Conservation (phyloP, 371 early-diverging fungal species). For the Smittium culicis region DNA sequence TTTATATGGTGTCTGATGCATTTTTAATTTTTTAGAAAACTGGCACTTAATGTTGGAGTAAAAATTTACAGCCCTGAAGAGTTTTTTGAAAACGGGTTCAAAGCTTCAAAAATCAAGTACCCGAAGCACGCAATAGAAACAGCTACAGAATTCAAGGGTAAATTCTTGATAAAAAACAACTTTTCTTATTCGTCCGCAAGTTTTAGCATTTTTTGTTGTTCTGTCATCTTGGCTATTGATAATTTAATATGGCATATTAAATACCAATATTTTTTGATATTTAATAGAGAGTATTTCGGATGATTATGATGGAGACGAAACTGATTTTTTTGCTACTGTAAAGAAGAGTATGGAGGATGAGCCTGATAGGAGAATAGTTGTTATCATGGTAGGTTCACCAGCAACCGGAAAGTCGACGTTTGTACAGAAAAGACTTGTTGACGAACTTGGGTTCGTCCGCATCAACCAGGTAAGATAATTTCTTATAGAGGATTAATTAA, state of each 20-base stretch:
- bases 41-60: slow-evolving; percentile 3
- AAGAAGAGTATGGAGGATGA: neutral
- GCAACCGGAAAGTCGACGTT: slow-evolving; percentile 14
- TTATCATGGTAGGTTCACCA: slow-evolving; percentile 11
- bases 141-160: neutral
- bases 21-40: slow-evolving; percentile 8
- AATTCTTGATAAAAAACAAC: neutral
- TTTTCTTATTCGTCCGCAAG: neutral
- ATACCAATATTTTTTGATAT: neutral
- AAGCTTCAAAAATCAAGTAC: neutral
- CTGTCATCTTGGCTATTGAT: neutral
- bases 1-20: too few relatives aligned
- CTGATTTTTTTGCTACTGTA: neutral
- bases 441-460: slow-evolving; percentile 1
- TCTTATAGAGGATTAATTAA: neutral
- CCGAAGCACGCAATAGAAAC: slow-evolving; percentile 6
- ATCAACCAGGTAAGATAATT: slow-evolving; percentile 11
- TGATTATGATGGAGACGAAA: slow-evolving; percentile 7
- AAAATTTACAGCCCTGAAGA: slow-evolving; percentile 11
- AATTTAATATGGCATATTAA: too few relatives aligned
- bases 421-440: slow-evolving; percentile 5
- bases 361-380: neutral
- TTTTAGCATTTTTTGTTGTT: neutral
- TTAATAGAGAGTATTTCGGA: neutral
- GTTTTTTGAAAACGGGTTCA: slow-evolving; percentile 4